These are phyloP conservation scores for Yarrowia sp. DNA, from an alignment of 805 yeast genomes.

Conservation along the genomic window DNA sequence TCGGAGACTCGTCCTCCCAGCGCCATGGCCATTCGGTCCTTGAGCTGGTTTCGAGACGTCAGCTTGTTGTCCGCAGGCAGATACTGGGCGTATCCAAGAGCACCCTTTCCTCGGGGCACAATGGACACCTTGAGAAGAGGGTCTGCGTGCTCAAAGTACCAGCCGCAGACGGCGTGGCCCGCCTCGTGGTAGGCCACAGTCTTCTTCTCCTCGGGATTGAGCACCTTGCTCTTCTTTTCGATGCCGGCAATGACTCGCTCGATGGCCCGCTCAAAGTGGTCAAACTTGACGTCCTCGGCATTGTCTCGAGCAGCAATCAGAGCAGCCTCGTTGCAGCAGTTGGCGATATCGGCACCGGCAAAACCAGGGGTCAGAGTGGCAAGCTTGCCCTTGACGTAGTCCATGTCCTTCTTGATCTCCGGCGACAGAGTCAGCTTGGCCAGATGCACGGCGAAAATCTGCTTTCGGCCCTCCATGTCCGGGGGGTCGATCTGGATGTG, in stretches of 20 bases:
- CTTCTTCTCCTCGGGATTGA: conserved; percentile 75
- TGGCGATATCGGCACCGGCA: conserved; percentile 95
- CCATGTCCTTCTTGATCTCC: conserved; percentile 39
- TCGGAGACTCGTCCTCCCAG: conserved; percentile 91
- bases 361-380: conserved; percentile 94
- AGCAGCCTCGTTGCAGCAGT: conserved; percentile 92
- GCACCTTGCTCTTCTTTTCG: conserved; percentile 75
- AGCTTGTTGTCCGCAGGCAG: conserved; percentile 85
- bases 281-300: conserved; percentile 55
- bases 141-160: conserved; percentile 85
- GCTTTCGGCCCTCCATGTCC: conserved; percentile 84
- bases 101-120: conserved; percentile 92
- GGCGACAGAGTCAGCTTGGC: conserved; percentile 48
- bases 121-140: conserved; percentile 91
- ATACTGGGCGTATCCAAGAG: conserved; percentile 93
- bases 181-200: conserved; percentile 95
- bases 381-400: conserved; percentile 70
- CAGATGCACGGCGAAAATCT: conserved; percentile 78
- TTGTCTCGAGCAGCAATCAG: conserved; percentile 82
- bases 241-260: conserved; percentile 95
- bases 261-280: conserved; percentile 86
- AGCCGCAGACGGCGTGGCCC: conserved; percentile 94
- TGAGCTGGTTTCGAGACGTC: conserved; percentile 68
- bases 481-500: conserved; percentile 85
- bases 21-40: conserved; percentile 89